phyloP scores from a whole-genome alignment of 257 asterid genomes.

The Solanum chmielewskii region DNA sequence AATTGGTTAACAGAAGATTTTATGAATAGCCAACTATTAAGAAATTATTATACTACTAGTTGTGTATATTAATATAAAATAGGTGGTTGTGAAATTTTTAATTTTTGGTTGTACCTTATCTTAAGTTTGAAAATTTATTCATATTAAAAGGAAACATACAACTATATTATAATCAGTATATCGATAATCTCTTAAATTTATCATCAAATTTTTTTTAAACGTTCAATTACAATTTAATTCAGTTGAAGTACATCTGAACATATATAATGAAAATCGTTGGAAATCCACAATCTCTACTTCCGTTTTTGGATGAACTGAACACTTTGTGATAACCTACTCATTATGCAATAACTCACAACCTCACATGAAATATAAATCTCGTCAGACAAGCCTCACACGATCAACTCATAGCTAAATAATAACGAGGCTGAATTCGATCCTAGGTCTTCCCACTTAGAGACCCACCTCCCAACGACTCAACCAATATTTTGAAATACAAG shows the following conservation, averaged over 20 bases:
- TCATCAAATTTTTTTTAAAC: neutral
- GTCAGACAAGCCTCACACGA: neutral
- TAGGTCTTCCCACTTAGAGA: neutral
- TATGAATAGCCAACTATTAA: neutral
- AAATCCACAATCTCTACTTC: neutral
- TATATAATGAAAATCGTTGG: neutral
- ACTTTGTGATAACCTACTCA: neutral
- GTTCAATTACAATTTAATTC: neutral
- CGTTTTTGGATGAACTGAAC: rapidly evolving
- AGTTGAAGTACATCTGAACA: neutral
- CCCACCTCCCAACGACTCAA: neutral
- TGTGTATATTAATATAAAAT: neutral
- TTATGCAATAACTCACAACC: neutral
- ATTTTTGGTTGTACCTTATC: neutral
- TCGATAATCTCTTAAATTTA: neutral
- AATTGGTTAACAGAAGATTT: neutral
- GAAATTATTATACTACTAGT: neutral
- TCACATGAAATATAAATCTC: neutral
- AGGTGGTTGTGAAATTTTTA: neutral
- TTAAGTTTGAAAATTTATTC: neutral
- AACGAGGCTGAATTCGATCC: neutral
- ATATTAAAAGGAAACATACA: neutral
- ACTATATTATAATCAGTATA: neutral
- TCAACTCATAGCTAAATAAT: neutral
- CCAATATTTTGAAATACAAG: too few relatives aligned